These are phyloP conservation scores for Neobulgaria alba DNA, from an alignment of 2,329 filamentous ascomycete genomes.

Conservation along the genomic window DNA sequence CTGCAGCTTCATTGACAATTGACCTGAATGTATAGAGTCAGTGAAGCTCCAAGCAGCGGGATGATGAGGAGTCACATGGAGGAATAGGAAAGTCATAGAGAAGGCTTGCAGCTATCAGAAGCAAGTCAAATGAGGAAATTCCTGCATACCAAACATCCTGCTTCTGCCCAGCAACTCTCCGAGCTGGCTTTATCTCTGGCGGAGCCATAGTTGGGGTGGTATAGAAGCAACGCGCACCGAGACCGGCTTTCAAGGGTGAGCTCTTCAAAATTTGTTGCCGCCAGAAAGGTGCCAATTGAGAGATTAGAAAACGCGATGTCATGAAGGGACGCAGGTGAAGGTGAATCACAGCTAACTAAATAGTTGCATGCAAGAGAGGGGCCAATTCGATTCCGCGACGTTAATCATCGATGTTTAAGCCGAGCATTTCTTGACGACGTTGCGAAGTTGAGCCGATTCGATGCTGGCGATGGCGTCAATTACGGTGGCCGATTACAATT, in stretches of 20 bases:
- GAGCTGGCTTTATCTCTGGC: constrained; percentile 40
- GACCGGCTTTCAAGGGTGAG: constrained; percentile 2
- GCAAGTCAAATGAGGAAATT: neutral
- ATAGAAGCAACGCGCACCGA: constrained; percentile 13
- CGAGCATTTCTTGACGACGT: no score
- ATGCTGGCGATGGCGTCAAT: no score
- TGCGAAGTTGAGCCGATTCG: no score
- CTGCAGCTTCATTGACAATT: constrained; percentile 58
- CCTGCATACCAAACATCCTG: constrained; percentile 48
- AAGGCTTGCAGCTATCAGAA: neutral
- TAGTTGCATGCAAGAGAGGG: no score
- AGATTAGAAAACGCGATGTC: constrained; percentile 10
- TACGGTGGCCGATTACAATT: no score
- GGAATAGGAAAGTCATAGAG: neutral
- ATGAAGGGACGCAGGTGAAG: no score
- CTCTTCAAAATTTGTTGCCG: constrained; percentile 3
- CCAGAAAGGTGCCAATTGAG: constrained; percentile 4
- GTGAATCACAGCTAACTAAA: no score
- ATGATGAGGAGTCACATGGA: neutral
- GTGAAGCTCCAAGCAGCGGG: neutral
- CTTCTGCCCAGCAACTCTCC: constrained; percentile 42
- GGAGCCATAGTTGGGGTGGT: constrained; percentile 23
- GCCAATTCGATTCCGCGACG: no score
- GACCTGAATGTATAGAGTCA: constrained; percentile 36
- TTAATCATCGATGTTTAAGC: no score